Evolutionary conservation across 2,329 filamentous ascomycete genomes (phyloP).

Genomic region (Aureobasidium sp.): DNA sequence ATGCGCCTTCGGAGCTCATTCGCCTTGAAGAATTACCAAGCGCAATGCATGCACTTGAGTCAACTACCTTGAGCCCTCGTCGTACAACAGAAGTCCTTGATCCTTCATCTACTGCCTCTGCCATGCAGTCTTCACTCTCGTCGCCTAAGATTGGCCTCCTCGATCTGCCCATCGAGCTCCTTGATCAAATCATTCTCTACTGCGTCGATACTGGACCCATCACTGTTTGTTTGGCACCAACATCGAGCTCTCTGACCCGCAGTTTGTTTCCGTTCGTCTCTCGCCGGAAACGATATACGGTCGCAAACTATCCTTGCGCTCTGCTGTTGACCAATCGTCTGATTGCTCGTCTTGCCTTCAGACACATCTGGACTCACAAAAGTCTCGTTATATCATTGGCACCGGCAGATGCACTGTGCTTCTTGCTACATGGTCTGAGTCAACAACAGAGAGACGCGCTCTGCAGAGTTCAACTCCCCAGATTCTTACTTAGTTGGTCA

Average conservation of each 20-base stretch:
- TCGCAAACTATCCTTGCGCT: conserved; percentile 14
- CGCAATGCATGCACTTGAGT: no score
- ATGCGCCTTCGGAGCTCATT: no score
- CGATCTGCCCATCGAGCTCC: conserved; percentile 18
- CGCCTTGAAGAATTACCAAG: no score
- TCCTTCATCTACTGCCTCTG: not conserved
- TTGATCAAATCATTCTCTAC: conserved; percentile 15
- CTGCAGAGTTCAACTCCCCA: conserved; percentile 14
- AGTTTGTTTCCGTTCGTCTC: conserved; percentile 5
- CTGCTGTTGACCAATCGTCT: conserved; percentile 16
- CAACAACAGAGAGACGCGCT: conserved; percentile 15
- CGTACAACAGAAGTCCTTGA: not conserved
- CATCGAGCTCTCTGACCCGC: conserved; percentile 3
- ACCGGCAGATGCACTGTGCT: conserved; percentile 17
- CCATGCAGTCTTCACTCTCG: not conserved
- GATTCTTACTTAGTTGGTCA: conserved; percentile 17
- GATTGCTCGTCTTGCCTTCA: conserved; percentile 14
- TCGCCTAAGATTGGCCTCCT: not conserved
- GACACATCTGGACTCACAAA: conserved; percentile 16
- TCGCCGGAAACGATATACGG: conserved; percentile 10
- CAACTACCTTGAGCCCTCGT: no score
- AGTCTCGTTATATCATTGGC: conserved; percentile 16
- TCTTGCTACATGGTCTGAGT: conserved; percentile 17
- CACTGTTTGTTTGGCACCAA: conserved; percentile 14
- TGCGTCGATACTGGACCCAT: not conserved